Evolutionary conservation across 208 protist species (phyloP), one percentile per base, ranked within the genome.

Genomic region (Herpetomonas muscarum): DNA sequence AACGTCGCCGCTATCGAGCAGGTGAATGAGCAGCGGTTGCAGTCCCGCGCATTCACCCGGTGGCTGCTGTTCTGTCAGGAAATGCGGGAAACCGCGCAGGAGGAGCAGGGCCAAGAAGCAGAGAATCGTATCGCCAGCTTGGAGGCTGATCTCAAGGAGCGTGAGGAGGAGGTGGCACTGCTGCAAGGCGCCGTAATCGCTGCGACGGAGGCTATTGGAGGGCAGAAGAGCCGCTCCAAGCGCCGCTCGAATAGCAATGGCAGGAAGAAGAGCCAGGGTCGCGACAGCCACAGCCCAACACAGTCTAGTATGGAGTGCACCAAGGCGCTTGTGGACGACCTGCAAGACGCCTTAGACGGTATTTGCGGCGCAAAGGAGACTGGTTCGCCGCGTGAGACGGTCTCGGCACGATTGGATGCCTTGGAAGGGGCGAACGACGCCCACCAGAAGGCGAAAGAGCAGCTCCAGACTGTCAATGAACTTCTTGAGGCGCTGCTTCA

Each of bases 1-100:
- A 92, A 88, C 52, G 74, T 83, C 0, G 41, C 53, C 13, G 34
- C 77, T 21, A 62, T 92, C 7, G 24, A 58, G 22, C 31, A 26
- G n/a, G 67, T 79, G n/a, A 81, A 77, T 42, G 37, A 67, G 4
- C 67, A 87, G 32, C 57, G 69, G 3, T 39, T 50, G 10, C 46
- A 47, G 32, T 58, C 49, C 19, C 57, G 57, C 26, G 50, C 48
- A 0, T 75, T 86, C 13, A 15, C 69, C 26, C 17, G 17, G 54
- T 84, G 77, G 77, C 53, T 58, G 26, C 4, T 21, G 1, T 47
- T 69, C 37, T 42, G 36, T 7, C 28, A 56, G 17, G 30, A 5
- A 12, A 9, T 26, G 54, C 67, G 51, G 28, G 32, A 59, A 39
- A 30, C 32, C 17, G 28, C 30, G 13, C 37, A 68, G 17, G 26